Conservation (phyloP, 345 rosid species). For the Citrus unshiu region DNA sequence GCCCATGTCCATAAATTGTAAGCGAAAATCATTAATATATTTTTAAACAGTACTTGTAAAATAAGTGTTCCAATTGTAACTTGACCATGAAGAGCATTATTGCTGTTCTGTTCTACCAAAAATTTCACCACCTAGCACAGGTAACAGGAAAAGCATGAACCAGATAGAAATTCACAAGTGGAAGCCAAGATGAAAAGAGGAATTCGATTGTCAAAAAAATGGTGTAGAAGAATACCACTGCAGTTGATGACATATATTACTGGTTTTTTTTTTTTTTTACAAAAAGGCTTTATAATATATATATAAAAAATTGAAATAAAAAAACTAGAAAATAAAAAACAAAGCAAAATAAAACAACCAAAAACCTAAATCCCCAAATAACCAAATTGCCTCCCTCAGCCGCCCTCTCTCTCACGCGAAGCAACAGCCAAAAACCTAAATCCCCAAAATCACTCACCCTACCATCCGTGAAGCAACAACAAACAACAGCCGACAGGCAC, state of each 20-base stretch:
- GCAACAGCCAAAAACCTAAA: no score
- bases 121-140: slow-evolving; percentile 84
- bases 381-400: no score
- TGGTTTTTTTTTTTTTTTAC: no score
- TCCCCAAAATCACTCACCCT: no score
- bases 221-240: slow-evolving; percentile 60
- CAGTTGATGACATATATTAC: slow-evolving; percentile 77
- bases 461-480: no score
- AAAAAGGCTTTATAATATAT: no score
- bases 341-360: no score
- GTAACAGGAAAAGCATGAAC: slow-evolving; percentile 17
- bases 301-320: no score
- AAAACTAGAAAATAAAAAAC: no score
- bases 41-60: slow-evolving; percentile 62
- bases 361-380: no score
- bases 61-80: slow-evolving; percentile 95
- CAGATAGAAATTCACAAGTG: slow-evolving; percentile 7
- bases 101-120: slow-evolving; percentile 71
- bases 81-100: slow-evolving; percentile 88
- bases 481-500: no score
- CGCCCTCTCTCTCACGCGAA: no score
- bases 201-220: slow-evolving; percentile 6
- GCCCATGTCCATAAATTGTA: not conserved
- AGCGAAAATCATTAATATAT: slow-evolving; percentile 1
- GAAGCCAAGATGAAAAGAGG: slow-evolving; percentile 1